These are phyloP conservation scores for Penicillium argentinense DNA, from an alignment of 495 filamentous ascomycete genomes.

Conservation along the genomic window DNA sequence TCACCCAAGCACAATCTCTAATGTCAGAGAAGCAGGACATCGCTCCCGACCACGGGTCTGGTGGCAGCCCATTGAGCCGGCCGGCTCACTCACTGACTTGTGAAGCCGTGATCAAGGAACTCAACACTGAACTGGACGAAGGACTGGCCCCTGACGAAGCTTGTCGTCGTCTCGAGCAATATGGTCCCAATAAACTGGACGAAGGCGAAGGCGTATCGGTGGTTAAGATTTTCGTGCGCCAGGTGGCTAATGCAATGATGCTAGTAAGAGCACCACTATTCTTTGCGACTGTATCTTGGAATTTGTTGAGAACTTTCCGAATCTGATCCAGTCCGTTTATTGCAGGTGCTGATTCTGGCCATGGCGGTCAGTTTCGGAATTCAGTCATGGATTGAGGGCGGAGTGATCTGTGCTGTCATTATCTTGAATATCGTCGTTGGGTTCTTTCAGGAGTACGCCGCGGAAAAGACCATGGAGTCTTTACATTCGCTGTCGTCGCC, in stretches of 20 bases:
- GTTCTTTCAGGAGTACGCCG: conserved; percentile 68
- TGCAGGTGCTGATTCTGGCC: conserved; percentile 64
- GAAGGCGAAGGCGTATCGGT: conserved; percentile 58
- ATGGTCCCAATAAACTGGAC: conserved; percentile 62
- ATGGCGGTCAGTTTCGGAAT: conserved; percentile 73
- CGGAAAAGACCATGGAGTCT: conserved; percentile 76
- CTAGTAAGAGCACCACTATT: conserved; percentile 45
- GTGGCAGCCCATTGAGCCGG: too few species aligned
- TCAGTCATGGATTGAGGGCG: too few species aligned
- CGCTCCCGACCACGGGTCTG: too few species aligned
- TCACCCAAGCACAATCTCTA: too few species aligned
- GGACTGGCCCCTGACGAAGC: conserved; percentile 59
- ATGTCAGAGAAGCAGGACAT: too few species aligned
- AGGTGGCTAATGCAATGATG: conserved; percentile 69
- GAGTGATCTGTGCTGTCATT: conserved; percentile 64
- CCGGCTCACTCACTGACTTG: conserved; percentile 66
- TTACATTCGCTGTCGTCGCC: conserved; percentile 62
- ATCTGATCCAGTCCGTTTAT: too few species aligned
- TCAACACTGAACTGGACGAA: conserved; percentile 57
- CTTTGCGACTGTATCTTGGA: too few species aligned
- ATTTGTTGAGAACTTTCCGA: too few species aligned
- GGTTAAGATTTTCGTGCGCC: conserved; percentile 57
- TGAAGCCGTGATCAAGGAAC: conserved; percentile 54
- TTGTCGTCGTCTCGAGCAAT: conserved; percentile 50
- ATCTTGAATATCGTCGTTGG: conserved; percentile 66